Base-by-base conservation (phyloP, 2,329 filamentous ascomycete genomes). In the Cladorrhinum sp. region DNA sequence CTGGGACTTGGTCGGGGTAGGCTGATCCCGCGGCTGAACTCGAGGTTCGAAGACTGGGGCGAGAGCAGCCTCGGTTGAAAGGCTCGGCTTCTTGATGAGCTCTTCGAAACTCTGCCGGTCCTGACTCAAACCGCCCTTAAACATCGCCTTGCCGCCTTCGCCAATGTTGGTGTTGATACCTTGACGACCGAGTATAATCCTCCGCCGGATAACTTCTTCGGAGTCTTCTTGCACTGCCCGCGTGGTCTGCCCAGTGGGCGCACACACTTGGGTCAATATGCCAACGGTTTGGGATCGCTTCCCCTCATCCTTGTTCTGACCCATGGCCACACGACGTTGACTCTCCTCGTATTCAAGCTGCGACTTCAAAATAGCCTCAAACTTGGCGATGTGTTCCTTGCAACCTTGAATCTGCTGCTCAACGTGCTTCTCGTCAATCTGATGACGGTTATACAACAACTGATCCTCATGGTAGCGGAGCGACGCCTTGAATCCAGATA, bases 381-480 rank as follows among this genome's bases (percentile, higher is more conserved):
- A 85, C 8, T 66, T 62, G 21, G 68, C 66, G 33, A 75, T 75
- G 24, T 75, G 69, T 2, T 65, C 67, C 51, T 70, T 67, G 59
- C 73, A 66, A 49, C 79, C 74, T 24, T 74, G 70, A 59, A 86
- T 80, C 30, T 78, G 77, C 21, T 75, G 71, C 62, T 80, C 76
- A 70, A 84, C 79, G 33, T 76, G 72, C 63, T 76, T 78, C 65
- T 84, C 82, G 61, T 87, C 84, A 63, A 87, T 84, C 65, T 87
- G 84, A 64, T 87, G 83, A 65, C 79, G 81, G 68, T 87, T 87
- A 74, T 83, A 86, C 57, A 80, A 78, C 50, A 87, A 71, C 65
- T 88, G 84, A 62, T 84, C 80, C 64, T 86, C 80, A 46, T 82
- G 76, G 60, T 81, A 80, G 67, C 80, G 83, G 62, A 87, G 75